phyloP scores from a whole-genome alignment of 2,329 filamentous ascomycete species.

The Orbilia blumenaviensis region DNA sequence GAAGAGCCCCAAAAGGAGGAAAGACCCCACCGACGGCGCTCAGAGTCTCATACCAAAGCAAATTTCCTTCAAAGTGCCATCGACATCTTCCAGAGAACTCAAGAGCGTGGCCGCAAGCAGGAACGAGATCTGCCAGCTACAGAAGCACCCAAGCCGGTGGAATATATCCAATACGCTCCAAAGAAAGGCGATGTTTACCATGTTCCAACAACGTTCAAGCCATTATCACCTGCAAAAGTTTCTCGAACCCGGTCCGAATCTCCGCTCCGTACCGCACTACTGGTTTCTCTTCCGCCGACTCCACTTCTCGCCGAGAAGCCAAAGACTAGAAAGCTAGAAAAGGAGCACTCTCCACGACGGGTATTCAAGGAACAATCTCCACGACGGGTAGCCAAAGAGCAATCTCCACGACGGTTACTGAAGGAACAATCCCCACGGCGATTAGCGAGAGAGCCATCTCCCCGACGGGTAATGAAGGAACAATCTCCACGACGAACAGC shows the following conservation, averaged over 20 bases:
- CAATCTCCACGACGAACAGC: neutral
- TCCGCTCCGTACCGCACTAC: neutral
- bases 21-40: slow-evolving; percentile 3
- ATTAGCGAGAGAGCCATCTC: too few species aligned
- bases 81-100: neutral
- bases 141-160: neutral
- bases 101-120: slow-evolving; percentile 27
- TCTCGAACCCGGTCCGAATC: neutral
- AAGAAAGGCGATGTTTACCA: slow-evolving; percentile 1
- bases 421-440: neutral
- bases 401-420: neutral
- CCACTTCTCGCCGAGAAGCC: neutral
- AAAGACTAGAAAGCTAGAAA: neutral
- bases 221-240: neutral
- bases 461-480: too few species aligned
- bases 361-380: neutral
- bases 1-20: neutral
- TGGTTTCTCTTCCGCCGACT: neutral
- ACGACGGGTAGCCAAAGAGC: neutral
- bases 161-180: neutral
- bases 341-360: neutral
- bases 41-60: slow-evolving; percentile 4
- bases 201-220: neutral
- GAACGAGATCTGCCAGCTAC: slow-evolving; percentile 1
- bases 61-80: neutral